phyloP scores from a whole-genome alignment of 768 basidiomycete genomes.

The Russula sp. region DNA sequence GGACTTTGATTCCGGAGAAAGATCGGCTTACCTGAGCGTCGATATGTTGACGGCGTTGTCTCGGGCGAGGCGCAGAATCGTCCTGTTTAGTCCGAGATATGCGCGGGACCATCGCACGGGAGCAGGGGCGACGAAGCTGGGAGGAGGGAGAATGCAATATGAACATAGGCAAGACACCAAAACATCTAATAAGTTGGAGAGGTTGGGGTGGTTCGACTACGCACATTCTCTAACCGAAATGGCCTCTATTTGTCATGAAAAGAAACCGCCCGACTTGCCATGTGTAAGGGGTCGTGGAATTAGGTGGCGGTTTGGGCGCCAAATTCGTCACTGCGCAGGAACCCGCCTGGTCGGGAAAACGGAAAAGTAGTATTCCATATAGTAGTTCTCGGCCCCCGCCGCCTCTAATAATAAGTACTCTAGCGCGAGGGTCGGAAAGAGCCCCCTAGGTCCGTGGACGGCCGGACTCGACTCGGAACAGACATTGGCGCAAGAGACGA shows the following conservation, averaged over 20 bases:
- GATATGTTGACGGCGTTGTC: conserved; percentile 34
- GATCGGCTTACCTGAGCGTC: conserved; percentile 14
- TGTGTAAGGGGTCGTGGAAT: conserved; percentile 1
- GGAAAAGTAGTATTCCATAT: no score
- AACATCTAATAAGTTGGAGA: conserved; percentile 8
- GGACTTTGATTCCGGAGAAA: not conserved
- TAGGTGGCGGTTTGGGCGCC: conserved; percentile 4
- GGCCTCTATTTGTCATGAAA: not conserved
- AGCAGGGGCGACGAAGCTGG: not conserved
- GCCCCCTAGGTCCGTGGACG: not conserved
- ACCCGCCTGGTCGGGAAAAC: no score
- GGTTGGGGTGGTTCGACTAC: not conserved
- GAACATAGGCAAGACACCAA: not conserved
- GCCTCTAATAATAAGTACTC: no score
- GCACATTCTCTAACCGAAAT: not conserved
- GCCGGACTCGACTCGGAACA: no score
- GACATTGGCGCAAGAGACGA: no score
- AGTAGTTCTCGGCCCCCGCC: no score
- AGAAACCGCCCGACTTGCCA: not conserved
- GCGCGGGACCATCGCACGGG: not conserved
- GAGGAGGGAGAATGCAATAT: not conserved
- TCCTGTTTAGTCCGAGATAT: conserved; percentile 2
- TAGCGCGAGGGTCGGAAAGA: no score
- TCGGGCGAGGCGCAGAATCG: conserved; percentile 28
- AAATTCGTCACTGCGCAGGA: not conserved